Percentiles rank a stretch among this genome's conserved stretches.
Evolutionary conservation across 78 protist genomes (phyloP).

Genomic region (slime mould (Dictyostelium discoideum)): dicty_2.7 NC_007088.5:4111501-4112000

Average conservation of each 20-base stretch:
- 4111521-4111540: not conserved
- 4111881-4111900: constrained; percentile 8
- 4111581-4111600: not conserved
- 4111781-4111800: not conserved
- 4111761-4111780: not conserved
- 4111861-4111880: not conserved
- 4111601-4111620: not conserved
- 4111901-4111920: not conserved
- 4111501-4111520: not conserved
- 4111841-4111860: not conserved
- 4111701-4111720: not conserved
- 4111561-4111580: not conserved
- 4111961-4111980: not conserved
- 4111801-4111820: not conserved
- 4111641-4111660: not conserved
- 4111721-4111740: not conserved
- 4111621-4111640: not conserved
- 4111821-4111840: not conserved
- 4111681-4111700: not conserved
- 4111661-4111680: not conserved
- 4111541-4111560: not conserved
- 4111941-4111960: not conserved
- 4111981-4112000: not conserved
- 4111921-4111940: not conserved
- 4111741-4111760: not conserved